These are phyloP conservation scores for Penicillium manginii DNA, from an alignment of 495 filamentous ascomycete species.

Conservation along the genomic window DNA sequence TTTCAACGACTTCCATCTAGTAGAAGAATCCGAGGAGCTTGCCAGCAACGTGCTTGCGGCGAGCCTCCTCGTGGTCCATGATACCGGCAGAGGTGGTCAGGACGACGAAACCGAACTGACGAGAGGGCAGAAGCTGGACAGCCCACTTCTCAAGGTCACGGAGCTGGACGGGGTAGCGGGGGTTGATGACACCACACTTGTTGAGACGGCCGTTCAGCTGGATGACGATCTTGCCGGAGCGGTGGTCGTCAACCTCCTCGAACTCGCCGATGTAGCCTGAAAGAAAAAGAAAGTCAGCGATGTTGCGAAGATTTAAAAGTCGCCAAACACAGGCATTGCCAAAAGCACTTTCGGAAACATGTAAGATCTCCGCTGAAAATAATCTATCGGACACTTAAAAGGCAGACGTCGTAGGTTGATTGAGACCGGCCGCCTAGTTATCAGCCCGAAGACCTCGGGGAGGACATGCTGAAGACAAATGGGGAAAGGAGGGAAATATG, in stretches of 20 bases:
- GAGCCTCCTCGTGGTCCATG: constrained; percentile 99
- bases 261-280: constrained; percentile 99
- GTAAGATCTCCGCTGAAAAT: constrained; percentile 80
- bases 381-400: constrained; percentile 99
- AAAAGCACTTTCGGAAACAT: constrained; percentile 71
- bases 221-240: constrained; percentile 97
- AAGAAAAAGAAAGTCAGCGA: constrained; percentile 55
- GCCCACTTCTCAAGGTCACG: constrained; percentile 98
- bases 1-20: constrained; percentile 52
- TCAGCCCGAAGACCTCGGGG: constrained; percentile 74
- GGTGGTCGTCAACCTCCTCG: constrained; percentile 99
- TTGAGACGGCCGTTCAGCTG: constrained; percentile 94
- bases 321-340: constrained; percentile 64
- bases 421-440: constrained; percentile 98
- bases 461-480: constrained; percentile 9
- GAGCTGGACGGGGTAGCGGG: constrained; percentile 98
- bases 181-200: constrained; percentile 98
- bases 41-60: constrained; percentile 94
- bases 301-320: constrained; percentile 95
- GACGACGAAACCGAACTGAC: constrained; percentile 99
- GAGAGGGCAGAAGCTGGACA: constrained; percentile 93
- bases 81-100: constrained; percentile 98
- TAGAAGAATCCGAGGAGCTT: constrained; percentile 98
- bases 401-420: constrained; percentile 79
- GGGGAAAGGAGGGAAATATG: constrained; percentile 8